These are phyloP conservation scores for Mycena olivaceomarginata DNA, from an alignment of 768 basidiomycete genomes.

Conservation along the genomic window DNA sequence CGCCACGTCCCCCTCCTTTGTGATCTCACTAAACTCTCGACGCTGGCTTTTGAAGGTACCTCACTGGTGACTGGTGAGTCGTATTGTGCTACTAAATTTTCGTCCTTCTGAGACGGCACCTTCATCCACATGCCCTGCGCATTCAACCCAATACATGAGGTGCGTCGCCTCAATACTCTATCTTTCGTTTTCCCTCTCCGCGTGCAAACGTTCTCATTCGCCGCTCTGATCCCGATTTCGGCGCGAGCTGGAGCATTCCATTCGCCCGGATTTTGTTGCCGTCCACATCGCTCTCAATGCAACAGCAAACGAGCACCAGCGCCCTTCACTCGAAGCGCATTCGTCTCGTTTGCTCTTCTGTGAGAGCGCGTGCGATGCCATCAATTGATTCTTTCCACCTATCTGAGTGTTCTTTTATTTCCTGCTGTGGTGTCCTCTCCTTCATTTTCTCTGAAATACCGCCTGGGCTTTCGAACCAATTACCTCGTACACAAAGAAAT, in stretches of 20 bases:
- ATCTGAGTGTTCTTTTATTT: too few relatives aligned
- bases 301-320: conserved; percentile 5
- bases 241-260: background rate
- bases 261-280: background rate
- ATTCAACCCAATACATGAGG: background rate
- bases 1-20: background rate
- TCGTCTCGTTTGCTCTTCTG: conserved; percentile 2
- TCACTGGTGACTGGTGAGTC: background rate
- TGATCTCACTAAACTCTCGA: background rate
- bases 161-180: background rate
- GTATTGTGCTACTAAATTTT: background rate
- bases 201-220: background rate
- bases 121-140: background rate
- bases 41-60: background rate
- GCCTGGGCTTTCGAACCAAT: background rate
- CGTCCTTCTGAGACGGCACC: background rate
- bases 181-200: background rate
- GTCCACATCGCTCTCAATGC: background rate
- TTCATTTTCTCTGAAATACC: background rate
- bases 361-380: background rate
- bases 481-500: background rate
- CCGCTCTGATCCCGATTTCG: background rate
- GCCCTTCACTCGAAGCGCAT: conserved; percentile 1
- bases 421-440: background rate
- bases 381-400: background rate